Evolutionary conservation across 805 yeast species (phyloP), one percentile per base, ranked within the genome.

Genomic region (Lachancea waltii): DNA sequence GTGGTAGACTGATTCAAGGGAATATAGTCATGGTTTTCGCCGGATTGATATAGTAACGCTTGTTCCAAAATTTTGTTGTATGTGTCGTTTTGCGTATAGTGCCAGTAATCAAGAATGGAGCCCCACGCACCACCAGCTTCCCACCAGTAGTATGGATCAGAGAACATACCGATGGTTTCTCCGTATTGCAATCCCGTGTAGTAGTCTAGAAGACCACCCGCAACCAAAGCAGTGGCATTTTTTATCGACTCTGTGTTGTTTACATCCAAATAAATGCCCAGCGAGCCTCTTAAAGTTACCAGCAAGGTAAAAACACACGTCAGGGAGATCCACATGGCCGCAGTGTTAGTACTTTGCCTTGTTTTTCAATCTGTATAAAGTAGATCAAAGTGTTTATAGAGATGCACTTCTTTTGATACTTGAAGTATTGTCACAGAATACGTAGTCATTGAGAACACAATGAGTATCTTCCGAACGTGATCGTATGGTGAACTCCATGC

Each of bases 81-180:
- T 1, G 87, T 73, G 45, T 70, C 72, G 61, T 89, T 80, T 33
- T 77, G 68, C 60, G 90, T 81, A 50, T 76, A 73, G 49, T 64
- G 77, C 68, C 84, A 73, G 54, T 79, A 83, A 59, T 86, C 95
- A 26, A 90, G 56, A 65, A 84, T 58, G 2, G 70, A 64, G 10
- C 73, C 74, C 60, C 68, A 80, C 0, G 87, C 87, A 48, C 85
- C 90, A 51, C 94, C 95, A 27, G 89, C 86, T 60, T 82, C 79
- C 95, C 95, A 85, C 98, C 97, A 90, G 70, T 90, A 90, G 69
- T 90, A 89, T 0, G 97, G 97, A 54, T 70, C 65, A 9, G 79
- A 67, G 60, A 92, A 89, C 87, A 83, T 79, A 30, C 97, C 98
- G 19, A 84, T 68, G 4, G 87, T 73, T 7, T 89, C 82, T 24